Evolutionary conservation across 768 basidiomycete genomes (phyloP), one percentile per base, ranked within the genome.

Genomic region (Galerina marginata): DNA sequence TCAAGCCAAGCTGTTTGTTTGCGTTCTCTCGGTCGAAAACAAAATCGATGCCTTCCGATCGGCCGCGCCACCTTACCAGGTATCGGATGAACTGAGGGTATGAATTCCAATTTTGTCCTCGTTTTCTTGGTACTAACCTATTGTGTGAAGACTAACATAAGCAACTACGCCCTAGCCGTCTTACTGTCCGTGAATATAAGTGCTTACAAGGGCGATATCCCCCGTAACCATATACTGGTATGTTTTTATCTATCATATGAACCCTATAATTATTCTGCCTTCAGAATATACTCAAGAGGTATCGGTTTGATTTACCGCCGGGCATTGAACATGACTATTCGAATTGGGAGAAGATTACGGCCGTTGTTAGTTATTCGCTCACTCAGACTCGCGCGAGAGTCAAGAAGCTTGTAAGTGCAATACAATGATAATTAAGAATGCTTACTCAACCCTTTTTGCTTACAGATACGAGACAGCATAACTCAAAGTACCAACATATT

Each of bases 151-250:
- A 62, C 60, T 2, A 65, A 65, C 51, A 65, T 65, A 6, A 65
- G 20, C 33, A 65, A 65, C 39, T 65, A 65, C 42, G 61, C 16
- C 20, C n/a, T 65, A 9, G 65, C 65, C 14, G 61, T 65, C 52
- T 46, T 65, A 49, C 60, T 61, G 16, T 65, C 64, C 3, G 46
- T 56, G 25, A 62, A 65, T 26, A 62, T 65, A 37, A 62, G 64
- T 52, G 58, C 61, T 16, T 65, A 65, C 40, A 65, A 65, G 23
- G 61, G 64, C 38, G 42, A 62, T 39, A 58, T 61, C 40, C 60
- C 63, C 48, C 63, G 53, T 25, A 65, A 61, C 43, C 63, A 65
- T 33, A 51, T 65, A 26, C 63, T 65, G 10, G 60, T 65, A 12
- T 39, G 40, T 33, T 23, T 45, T 20, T 25, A 3, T 38, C 15